Evolutionary conservation across 1,139 yeast genomes (phyloP), one percentile per base, ranked within the genome.

Genomic region (Yueomyces sp.): DNA sequence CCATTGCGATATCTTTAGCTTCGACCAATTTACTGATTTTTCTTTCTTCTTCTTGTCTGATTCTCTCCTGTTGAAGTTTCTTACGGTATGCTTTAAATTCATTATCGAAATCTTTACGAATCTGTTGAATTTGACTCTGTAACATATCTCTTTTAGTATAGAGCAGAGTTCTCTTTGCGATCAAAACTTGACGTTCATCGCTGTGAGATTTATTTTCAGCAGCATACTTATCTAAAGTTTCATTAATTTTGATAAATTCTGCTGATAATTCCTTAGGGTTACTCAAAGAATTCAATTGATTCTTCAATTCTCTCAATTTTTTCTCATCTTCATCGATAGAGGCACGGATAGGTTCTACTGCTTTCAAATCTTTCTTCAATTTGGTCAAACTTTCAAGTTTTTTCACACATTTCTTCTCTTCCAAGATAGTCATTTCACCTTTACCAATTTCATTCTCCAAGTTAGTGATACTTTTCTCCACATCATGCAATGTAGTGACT

Each of bases 391-490:
- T 41, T 86, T 19, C 19, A 19, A 19, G 19, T 19, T 19, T 19
- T 19, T 19, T 19, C 19, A 19, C 19, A 19, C 19, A 19, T 19
- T 19, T 19, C 19, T 19, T 19, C 19, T 19, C 19, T 19, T 19
- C 19, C 19, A 19, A 19, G 19, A 19, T 19, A 19, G 19, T 19
- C 19, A 19, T 19, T 19, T 19, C 19, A 19, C 73, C 72, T 86
- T 83, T 66, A 89, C 96, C 52, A 71, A 68, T 41, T 36, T 36
- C 86, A 81, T 71, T 91, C 97, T 50, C 89, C 95, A 43, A 87
- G 96, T 71, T 68, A 50, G 66, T 64, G 62, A 87, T 75, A 64
- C 81, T 76, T 45, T 70, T 68, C 56, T 85, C 93, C 54, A 89
- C 81, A 53, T 87, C 96, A 38, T 73, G 85, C 48, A 73, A 78